Conservation (phyloP, 192 early-diverging fungal genomes). For the Coemansia reversa region DNA sequence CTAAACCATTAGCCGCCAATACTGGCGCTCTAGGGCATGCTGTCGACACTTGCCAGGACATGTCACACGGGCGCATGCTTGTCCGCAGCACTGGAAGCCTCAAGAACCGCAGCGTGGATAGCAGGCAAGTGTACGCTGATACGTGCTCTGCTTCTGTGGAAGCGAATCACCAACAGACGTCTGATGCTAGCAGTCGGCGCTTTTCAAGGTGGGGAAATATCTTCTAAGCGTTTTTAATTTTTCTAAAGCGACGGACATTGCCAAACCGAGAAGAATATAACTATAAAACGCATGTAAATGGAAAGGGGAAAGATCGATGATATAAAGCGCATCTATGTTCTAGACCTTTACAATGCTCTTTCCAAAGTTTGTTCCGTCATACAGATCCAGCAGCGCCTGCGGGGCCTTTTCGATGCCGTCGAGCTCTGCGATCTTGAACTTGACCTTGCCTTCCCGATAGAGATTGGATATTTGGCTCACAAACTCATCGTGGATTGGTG, state of each 20-base stretch:
- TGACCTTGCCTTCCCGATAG: constrained; percentile 61
- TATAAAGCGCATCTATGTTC: background rate
- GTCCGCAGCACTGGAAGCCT: constrained; percentile 1
- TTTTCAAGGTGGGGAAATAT: constrained; percentile 28
- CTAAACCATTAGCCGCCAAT: constrained; percentile 2
- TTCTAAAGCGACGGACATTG: background rate
- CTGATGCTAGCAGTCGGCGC: constrained; percentile 16
- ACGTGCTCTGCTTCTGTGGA: constrained; percentile 32
- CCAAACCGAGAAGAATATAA: background rate
- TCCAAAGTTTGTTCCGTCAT: constrained; percentile 69
- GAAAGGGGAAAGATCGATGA: background rate
- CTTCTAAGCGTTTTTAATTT: constrained; percentile 9
- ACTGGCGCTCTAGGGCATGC: background rate
- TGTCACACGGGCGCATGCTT: background rate
- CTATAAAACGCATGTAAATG: background rate
- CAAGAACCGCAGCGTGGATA: constrained; percentile 6
- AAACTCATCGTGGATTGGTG: constrained; percentile 56
- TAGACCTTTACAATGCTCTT: constrained; percentile 58
- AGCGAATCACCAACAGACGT: background rate
- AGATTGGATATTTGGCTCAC: constrained; percentile 56
- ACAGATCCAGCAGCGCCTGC: constrained; percentile 60
- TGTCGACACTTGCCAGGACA: background rate
- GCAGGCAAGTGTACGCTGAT: background rate
- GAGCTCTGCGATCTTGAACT: constrained; percentile 58
- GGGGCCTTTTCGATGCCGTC: constrained; percentile 69